Evolutionary conservation across 805 yeast genomes (phyloP), one percentile per base, ranked within the genome.

Genomic region (Candida yuanshanica): DNA sequence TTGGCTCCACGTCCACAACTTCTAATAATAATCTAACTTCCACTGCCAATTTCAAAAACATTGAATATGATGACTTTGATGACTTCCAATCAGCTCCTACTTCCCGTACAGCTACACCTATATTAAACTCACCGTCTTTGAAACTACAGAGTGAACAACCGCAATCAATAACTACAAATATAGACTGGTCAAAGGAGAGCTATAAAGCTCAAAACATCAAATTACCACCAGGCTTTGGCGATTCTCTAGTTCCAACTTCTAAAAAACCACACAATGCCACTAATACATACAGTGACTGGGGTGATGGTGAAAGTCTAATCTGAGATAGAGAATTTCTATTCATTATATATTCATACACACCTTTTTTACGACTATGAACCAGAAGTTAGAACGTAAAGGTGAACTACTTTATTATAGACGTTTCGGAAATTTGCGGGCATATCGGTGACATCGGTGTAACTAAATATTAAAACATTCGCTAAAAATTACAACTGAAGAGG

Each of bases 141-240:
- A 17, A 36, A 29, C 36, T 20, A 33, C 18, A 35, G 7, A 24
- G 24, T 2, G n/a, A n/a, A n/a, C n/a, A 18, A 5, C 29, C 37
- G 12, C 26, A 34, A 24, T 31, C 23, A n/a, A 22, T 38, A 13
- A 36, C 18, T 22, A 33, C 23, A 31, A 13, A 40, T 2, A 44
- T 44, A 21, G 47, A 44, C 18, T 44, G 47, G 47, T 37, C 39
- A 6, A 38, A 38, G 24, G 47, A 44, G 23, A 20, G 34, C 4
- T 43, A 43, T 18, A 43, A 44, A 34, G 35, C 41, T 3, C 42
- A 38, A 27, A 44, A 44, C 22, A 37, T 44, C 20, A 44, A 57
- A 29, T 50, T 64, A 8, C 74, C 74, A 16, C 74, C 73, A 2
- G 73, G 74, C 6, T 68, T 69, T 39, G 65, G 69, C 2, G 56